Evolutionary conservation across 192 early-diverging fungal species (phyloP), one percentile per base, ranked within the genome.

Genomic region (Helicostylum pulchrum): DNA sequence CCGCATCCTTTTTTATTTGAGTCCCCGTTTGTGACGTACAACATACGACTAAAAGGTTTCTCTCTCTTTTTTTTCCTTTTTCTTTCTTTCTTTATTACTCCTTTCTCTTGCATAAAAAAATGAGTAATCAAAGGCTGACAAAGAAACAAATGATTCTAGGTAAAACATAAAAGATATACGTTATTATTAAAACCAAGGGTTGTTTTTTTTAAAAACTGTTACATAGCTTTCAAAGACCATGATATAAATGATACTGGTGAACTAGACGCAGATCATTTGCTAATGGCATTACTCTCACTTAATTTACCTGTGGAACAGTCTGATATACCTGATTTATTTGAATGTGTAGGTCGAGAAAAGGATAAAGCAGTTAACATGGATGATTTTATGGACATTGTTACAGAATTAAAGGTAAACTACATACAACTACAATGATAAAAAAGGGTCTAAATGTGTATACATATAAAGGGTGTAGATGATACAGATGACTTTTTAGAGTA

Each of bases 281-380:
- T 17, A 0, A 19, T 12, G 4, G 46, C 46, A 15, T 4, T 48
- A 14, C 3, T 48, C 1, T 14, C 12, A 48, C 12, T 48, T 0
- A 4, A 19, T 2, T 2, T 48, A 17, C 46, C 46, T 19, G 46
- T 48, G 9, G 17, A 48, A 2, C 4, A 4, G 12, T 48, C 46
- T 45, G 57, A 59, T 59, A 19, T 59, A 14, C 17, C n/a, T 12
- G 57, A 59, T 59, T 14, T 59, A 23, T 59, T 59, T 14, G 57
- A 39, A 11, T 43, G 42, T 59, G 43, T 59, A 12, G 57, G 57
- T 0, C 36, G 36, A 26, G 43, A 59, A 30, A 43, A 59, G 2
- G 39, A 43, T 7, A 5, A 36, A 14, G 2, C 23, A n/a, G 12
- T 59, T 17, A 19, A 12, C 1, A 14, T 59, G 7, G 39, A 59